Conservation (phyloP, 2,329 filamentous ascomycete species). For the Xylaria sp. region DNA sequence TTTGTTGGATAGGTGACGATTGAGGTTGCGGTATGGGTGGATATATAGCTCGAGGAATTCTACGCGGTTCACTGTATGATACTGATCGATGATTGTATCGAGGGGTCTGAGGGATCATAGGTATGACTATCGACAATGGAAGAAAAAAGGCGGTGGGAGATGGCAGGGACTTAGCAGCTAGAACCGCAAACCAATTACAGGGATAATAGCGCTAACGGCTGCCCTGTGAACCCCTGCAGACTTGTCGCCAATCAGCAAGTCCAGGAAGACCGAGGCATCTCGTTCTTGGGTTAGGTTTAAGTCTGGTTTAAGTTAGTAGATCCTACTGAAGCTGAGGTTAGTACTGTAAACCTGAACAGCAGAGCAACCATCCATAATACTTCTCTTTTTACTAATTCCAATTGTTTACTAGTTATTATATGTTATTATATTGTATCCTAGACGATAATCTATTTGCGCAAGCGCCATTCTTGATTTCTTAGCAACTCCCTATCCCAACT, state of each 20-base stretch:
- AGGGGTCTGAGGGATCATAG: constrained; percentile 5
- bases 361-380: background rate
- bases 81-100: constrained; percentile 1
- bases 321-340: background rate
- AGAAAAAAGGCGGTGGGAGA: constrained; percentile 45
- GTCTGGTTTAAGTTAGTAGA: background rate
- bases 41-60: background rate
- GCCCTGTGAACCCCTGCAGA: constrained; percentile 11
- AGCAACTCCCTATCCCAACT: background rate
- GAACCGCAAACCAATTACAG: no score
- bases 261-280: constrained; percentile 6
- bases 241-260: constrained; percentile 28
- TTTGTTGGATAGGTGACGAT: background rate
- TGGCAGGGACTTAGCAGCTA: constrained; percentile 18
- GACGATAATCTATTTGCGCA: constrained; percentile 8
- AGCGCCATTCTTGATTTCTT: background rate
- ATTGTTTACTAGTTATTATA: no score
- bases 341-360: background rate
- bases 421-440: background rate
- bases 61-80: background rate
- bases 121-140: constrained; percentile 10
- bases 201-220: background rate
- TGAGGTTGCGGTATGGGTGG: background rate
- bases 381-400: background rate
- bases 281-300: background rate